Evolutionary conservation across 2,329 filamentous ascomycete genomes (phyloP).

Genomic region (Fusarium verrucosum): DNA sequence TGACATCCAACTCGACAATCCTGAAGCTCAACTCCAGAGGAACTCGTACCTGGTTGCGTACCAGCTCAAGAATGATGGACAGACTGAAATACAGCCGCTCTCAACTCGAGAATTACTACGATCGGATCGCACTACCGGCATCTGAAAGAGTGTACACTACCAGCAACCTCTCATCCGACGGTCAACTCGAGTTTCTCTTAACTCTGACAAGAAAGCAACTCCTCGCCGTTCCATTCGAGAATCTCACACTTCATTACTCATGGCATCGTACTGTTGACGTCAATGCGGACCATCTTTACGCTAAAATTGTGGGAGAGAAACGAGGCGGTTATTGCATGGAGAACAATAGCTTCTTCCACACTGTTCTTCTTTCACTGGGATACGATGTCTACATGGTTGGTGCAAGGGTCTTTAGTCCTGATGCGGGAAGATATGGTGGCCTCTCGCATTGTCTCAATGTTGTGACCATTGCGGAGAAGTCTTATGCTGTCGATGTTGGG

Average conservation of each 20-base stretch:
- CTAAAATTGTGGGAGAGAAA: conserved; percentile 16
- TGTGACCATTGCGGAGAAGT: neutral
- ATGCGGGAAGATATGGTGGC: neutral
- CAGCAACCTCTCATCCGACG: neutral
- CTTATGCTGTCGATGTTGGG: conserved; percentile 22
- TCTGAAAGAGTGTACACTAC: neutral
- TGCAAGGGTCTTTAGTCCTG: conserved; percentile 13
- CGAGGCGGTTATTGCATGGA: conserved; percentile 31
- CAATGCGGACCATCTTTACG: conserved; percentile 11
- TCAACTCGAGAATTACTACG: conserved; percentile 13
- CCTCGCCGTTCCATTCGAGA: conserved; percentile 14
- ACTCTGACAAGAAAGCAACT: neutral
- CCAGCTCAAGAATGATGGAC: conserved; percentile 1
- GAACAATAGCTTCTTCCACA: conserved; percentile 23
- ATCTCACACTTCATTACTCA: conserved; percentile 27
- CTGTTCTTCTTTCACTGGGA: conserved; percentile 4
- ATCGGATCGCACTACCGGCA: conserved; percentile 2
- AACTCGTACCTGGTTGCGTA: too few species aligned
- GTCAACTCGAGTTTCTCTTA: conserved; percentile 1
- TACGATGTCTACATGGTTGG: conserved; percentile 11
- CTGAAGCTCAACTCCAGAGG: neutral
- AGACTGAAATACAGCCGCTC: neutral
- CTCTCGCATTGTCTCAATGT: conserved; percentile 18
- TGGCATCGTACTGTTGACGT: conserved; percentile 12
- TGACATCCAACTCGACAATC: neutral